Conservation (phyloP, 805 yeast species). For the Cyberlindnera mrakii region DNA sequence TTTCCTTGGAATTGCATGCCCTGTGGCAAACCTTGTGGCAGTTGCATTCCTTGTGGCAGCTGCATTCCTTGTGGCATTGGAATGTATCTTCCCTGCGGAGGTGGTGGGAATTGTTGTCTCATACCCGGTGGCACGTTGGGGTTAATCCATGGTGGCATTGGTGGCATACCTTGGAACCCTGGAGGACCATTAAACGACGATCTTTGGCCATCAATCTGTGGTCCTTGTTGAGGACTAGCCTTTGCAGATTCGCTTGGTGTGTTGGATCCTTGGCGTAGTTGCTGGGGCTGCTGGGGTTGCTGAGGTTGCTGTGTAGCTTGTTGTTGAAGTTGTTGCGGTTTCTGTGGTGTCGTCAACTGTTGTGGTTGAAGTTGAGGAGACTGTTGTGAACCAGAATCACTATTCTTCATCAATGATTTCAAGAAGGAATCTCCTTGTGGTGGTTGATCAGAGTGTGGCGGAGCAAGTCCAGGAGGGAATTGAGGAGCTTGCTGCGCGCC, state of each 20-base stretch:
- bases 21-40: constrained; percentile 2
- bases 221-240: constrained; percentile 1
- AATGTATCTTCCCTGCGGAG: constrained; percentile 14
- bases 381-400: background rate
- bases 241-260: background rate
- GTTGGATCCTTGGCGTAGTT: constrained; percentile 2
- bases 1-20: background rate
- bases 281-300: constrained; percentile 15
- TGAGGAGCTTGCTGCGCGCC: constrained; percentile 8
- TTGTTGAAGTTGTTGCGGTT: constrained; percentile 7
- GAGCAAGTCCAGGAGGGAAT: constrained; percentile 18
- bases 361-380: constrained; percentile 3
- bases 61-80: constrained; percentile 6
- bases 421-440: constrained; percentile 21
- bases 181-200: background rate
- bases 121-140: constrained; percentile 16
- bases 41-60: background rate
- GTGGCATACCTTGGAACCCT: constrained; percentile 1
- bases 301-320: constrained; percentile 9
- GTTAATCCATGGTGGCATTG: constrained; percentile 11
- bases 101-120: constrained; percentile 12
- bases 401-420: constrained; percentile 16
- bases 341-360: constrained; percentile 5
- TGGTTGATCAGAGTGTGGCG: constrained; percentile 1
- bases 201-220: constrained; percentile 4